Percentiles rank a stretch among this genome's conserved stretches.
These are phyloP conservation scores for Aurantiochytrium sp. DNA, from an alignment of 108 stramenopile species.

Conservation along the genomic window DNA sequence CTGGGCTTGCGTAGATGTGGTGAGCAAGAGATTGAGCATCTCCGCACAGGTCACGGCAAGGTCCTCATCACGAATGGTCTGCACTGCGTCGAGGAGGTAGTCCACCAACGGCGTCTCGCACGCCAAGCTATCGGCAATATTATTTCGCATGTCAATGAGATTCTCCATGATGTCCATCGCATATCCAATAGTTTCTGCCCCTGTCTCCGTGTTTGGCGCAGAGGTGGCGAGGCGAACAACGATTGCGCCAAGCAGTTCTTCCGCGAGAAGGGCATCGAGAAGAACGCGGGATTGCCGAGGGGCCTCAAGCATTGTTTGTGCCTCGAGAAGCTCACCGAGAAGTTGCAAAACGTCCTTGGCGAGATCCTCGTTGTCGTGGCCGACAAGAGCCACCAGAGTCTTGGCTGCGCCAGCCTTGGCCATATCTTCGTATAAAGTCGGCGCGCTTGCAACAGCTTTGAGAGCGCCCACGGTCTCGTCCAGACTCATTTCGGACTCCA, in stretches of 20 bases:
- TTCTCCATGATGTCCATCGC: neutral
- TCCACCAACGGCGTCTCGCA: neutral
- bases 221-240: neutral
- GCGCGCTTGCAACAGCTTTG: neutral
- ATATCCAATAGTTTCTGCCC: neutral
- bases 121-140: neutral
- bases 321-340: neutral
- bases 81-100: neutral
- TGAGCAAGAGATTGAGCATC: neutral
- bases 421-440: neutral
- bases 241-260: neutral
- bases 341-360: neutral
- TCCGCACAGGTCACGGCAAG: neutral
- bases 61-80: neutral
- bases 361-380: neutral
- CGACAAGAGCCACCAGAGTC: neutral
- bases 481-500: neutral
- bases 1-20: neutral
- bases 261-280: neutral
- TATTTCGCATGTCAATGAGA: neutral
- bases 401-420: neutral
- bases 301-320: neutral
- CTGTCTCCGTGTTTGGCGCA: neutral
- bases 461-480: neutral
- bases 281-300: neutral